Evolutionary conservation across 1,284 basidiomycete genomes (phyloP).

Genomic region (Veloporphyrellus conicus): DNA sequence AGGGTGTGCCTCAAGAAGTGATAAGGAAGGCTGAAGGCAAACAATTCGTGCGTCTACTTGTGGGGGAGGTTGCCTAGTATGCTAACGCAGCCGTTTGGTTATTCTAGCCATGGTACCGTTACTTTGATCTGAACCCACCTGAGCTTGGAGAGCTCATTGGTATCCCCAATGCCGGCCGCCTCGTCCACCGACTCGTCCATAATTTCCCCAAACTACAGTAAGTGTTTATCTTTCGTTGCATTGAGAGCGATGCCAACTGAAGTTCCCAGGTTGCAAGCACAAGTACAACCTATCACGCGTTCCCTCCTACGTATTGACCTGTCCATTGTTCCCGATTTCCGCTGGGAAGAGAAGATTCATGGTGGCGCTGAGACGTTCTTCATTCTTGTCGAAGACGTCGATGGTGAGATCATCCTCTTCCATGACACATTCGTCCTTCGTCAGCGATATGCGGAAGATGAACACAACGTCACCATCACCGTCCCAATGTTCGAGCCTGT

Average conservation of each 20-base stretch:
- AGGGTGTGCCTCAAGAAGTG: conserved; percentile 82
- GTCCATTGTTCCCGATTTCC: conserved; percentile 92
- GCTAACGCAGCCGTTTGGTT: conserved; percentile 1
- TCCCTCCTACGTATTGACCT: conserved; percentile 85
- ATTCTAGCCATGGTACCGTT: conserved; percentile 85
- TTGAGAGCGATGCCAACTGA: neutral
- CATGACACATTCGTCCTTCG: conserved; percentile 91
- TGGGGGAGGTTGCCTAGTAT: neutral
- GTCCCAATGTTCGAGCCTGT: conserved; percentile 96
- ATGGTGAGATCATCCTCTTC: conserved; percentile 93
- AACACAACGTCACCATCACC: conserved; percentile 91
- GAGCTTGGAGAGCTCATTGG: conserved; percentile 94
- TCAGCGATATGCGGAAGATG: conserved; percentile 87
- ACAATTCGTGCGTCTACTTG: conserved; percentile 71
- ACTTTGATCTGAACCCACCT: conserved; percentile 83
- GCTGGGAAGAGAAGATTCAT: conserved; percentile 95
- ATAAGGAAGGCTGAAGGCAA: conserved; percentile 93
- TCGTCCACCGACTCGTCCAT: conserved; percentile 93
- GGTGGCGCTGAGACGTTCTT: conserved; percentile 85
- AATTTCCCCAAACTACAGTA: conserved; percentile 94
- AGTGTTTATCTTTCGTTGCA: conserved; percentile 29
- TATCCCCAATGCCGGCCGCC: conserved; percentile 84
- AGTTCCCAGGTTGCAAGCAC: conserved; percentile 72
- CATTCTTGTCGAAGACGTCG: conserved; percentile 94
- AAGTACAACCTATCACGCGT: conserved; percentile 90